A percentile compares a stretch with the other conserved stretches of the same genome.
These are phyloP conservation scores for Termitomyces sp. DNA, from an alignment of 768 basidiomycete genomes.

Conservation along the genomic window DNA sequence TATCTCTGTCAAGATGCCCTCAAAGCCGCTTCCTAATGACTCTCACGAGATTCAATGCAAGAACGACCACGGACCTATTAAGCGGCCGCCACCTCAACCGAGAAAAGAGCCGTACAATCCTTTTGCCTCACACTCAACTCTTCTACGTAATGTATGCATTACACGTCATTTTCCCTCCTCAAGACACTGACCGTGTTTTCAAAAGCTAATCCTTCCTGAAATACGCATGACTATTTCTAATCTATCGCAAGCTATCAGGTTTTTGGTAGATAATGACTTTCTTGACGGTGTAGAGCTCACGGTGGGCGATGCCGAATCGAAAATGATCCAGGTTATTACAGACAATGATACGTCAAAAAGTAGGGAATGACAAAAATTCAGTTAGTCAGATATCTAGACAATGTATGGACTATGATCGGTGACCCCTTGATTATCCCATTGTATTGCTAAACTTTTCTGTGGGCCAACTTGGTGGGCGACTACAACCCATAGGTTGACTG, in stretches of 20 bases:
- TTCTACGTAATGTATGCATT: conserved; percentile 71
- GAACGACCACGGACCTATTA: not conserved
- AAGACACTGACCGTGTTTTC: conserved; percentile 2
- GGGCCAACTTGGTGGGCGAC: too few species aligned
- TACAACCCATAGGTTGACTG: too few species aligned
- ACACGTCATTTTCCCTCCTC: not conserved
- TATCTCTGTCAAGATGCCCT: not conserved
- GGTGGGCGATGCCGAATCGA: conserved; percentile 68
- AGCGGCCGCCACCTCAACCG: conserved; percentile 10
- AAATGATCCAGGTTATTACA: conserved; percentile 55
- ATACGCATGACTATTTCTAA: conserved; percentile 87
- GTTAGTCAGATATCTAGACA: too few species aligned
- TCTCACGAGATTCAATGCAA: not conserved
- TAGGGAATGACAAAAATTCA: conserved; percentile 11
- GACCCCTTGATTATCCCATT: too few species aligned
- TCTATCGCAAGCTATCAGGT: conserved; percentile 87
- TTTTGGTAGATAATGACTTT: conserved; percentile 88
- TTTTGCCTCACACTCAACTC: conserved; percentile 60
- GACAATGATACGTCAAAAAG: conserved; percentile 2
- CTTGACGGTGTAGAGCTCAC: conserved; percentile 71
- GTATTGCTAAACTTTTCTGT: too few species aligned
- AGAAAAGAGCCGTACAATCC: conserved; percentile 52
- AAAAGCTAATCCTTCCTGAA: conserved; percentile 80
- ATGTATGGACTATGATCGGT: too few species aligned
- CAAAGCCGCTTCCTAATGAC: not conserved